phyloP scores from a whole-genome alignment of 164 flowering plant genomes.

The Berberis vulgaris region DNA sequence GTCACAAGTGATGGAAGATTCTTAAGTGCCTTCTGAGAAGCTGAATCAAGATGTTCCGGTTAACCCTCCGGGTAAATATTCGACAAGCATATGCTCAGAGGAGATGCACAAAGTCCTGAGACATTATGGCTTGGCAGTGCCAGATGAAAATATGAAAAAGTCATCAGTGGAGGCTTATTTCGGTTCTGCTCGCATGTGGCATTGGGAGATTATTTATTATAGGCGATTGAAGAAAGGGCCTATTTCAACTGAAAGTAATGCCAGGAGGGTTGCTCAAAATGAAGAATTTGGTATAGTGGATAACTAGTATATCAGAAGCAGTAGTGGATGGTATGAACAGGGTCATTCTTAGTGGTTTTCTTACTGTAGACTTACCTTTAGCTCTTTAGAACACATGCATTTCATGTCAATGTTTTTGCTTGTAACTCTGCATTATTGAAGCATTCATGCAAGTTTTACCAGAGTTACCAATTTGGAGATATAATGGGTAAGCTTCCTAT shows the following conservation, averaged over 20 bases:
- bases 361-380: not conserved
- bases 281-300: constrained; percentile 47
- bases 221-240: constrained; percentile 46
- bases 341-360: constrained; percentile 7
- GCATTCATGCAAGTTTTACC: not conserved
- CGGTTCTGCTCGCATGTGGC: constrained; percentile 58
- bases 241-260: constrained; percentile 42
- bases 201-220: constrained; percentile 49
- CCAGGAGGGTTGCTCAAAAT: constrained; percentile 42
- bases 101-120: constrained; percentile 39
- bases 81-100: constrained; percentile 26
- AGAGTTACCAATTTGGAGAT: not conserved
- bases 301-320: constrained; percentile 41
- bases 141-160: constrained; percentile 27
- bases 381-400: not conserved
- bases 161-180: constrained; percentile 24
- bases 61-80: constrained; percentile 6
- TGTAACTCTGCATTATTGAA: constrained; percentile 4
- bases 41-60: constrained; percentile 5
- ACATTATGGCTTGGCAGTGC: constrained; percentile 30
- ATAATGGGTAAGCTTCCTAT: too few species aligned
- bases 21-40: constrained; percentile 3
- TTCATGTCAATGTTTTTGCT: not conserved
- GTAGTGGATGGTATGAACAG: constrained; percentile 50
- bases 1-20: constrained; percentile 6